Conservation (phyloP, 768 basidiomycete genomes). For the Coprinopsis strossmayeri region DNA sequence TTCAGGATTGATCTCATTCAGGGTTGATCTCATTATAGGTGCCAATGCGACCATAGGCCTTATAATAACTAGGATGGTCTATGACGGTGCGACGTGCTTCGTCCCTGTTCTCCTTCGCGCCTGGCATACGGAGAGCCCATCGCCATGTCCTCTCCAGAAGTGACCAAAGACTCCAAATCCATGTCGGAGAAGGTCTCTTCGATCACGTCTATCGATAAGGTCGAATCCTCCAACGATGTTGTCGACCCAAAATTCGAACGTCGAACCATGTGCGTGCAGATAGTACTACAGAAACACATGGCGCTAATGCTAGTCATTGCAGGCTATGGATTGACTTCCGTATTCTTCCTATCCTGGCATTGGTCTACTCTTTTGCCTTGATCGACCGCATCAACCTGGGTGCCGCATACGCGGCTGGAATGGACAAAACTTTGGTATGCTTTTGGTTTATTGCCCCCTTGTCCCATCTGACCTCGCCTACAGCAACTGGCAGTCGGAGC, state of each 20-base stretch:
- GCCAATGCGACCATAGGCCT: too few species aligned
- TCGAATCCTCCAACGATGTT: background rate
- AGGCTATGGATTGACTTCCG: constrained; percentile 37
- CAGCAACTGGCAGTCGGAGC: constrained; percentile 27
- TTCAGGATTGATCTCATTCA: too few species aligned
- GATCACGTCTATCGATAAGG: background rate
- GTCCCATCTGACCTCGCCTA: background rate
- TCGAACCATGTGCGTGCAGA: background rate
- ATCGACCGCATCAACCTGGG: constrained; percentile 40
- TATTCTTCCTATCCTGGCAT: constrained; percentile 33
- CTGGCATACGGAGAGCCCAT: too few species aligned
- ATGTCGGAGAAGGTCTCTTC: background rate
- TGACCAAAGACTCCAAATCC: background rate
- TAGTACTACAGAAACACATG: too few species aligned
- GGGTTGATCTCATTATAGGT: too few species aligned
- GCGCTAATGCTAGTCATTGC: too few species aligned
- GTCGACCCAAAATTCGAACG: background rate
- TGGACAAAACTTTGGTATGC: constrained; percentile 32
- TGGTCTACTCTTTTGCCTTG: constrained; percentile 35
- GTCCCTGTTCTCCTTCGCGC: too few species aligned
- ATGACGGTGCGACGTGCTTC: too few species aligned
- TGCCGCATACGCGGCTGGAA: constrained; percentile 36
- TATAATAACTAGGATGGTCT: too few species aligned
- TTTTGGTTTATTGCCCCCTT: background rate
- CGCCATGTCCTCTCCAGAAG: too few species aligned